Evolutionary conservation across 495 filamentous ascomycete species (phyloP).

Genomic region (Penicillium goetzii): DNA sequence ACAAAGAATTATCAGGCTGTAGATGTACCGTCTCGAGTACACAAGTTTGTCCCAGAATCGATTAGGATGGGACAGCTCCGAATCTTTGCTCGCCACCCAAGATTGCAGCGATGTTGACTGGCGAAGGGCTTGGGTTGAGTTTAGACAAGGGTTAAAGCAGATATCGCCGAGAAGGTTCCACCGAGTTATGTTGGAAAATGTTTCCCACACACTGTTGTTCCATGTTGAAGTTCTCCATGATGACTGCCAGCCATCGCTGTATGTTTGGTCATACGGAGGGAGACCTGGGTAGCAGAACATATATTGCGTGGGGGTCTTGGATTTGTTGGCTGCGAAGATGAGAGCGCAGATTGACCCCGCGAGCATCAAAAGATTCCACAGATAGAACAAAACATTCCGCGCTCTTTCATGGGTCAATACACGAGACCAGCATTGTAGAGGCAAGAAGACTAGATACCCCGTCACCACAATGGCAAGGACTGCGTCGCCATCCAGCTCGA

Average conservation of each 20-base stretch:
- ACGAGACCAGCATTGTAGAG: constrained; percentile 42
- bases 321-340: constrained; percentile 25
- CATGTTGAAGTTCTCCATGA: constrained; percentile 31
- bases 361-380: constrained; percentile 41
- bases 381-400: constrained; percentile 32
- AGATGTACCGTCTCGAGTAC: constrained; percentile 40
- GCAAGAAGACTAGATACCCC: constrained; percentile 43
- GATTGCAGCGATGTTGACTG: constrained; percentile 26
- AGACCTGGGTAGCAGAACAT: constrained; percentile 40
- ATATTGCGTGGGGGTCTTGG: constrained; percentile 31
- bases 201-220: constrained; percentile 39
- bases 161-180: constrained; percentile 31
- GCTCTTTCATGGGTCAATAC: constrained; percentile 31
- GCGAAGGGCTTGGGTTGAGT: constrained; percentile 36
- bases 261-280: constrained; percentile 24
- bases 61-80: constrained; percentile 10
- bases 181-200: constrained; percentile 29
- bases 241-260: constrained; percentile 37
- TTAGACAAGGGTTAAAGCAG: constrained; percentile 43
- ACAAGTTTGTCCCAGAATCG: constrained; percentile 27
- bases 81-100: constrained; percentile 11
- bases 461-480: constrained; percentile 44
- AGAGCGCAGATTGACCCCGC: constrained; percentile 37
- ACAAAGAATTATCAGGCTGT: constrained; percentile 36
- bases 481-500: constrained; percentile 41